These are phyloP conservation scores for Cladophialophora exuberans DNA, from an alignment of 2,329 filamentous ascomycete genomes.

Conservation along the genomic window DNA sequence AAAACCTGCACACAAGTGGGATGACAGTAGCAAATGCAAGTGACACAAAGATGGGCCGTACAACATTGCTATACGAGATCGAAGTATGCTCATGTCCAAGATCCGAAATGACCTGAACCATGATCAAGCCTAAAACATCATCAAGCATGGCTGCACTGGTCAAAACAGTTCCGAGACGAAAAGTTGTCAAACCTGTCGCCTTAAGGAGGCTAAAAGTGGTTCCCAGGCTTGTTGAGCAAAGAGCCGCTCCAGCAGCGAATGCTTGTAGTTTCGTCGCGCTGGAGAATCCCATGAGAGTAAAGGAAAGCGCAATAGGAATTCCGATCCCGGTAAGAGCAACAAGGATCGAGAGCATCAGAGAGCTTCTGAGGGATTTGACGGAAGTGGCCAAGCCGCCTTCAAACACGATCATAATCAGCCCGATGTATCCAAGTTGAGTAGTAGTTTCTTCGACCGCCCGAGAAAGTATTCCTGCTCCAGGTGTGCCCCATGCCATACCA, in stretches of 20 bases:
- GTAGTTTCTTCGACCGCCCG: slow-evolving; percentile 57
- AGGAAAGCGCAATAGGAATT: slow-evolving; percentile 68
- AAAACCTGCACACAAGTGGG: slow-evolving; percentile 36
- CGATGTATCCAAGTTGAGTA: slow-evolving; percentile 71
- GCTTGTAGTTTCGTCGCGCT: slow-evolving; percentile 61
- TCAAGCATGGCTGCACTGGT: slow-evolving; percentile 79
- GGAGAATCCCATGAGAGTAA: slow-evolving; percentile 57
- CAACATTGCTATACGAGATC: slow-evolving; percentile 47
- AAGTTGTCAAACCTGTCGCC: slow-evolving; percentile 61
- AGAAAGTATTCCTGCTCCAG: slow-evolving; percentile 65
- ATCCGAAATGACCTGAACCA: slow-evolving; percentile 75
- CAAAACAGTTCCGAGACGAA: slow-evolving; percentile 64
- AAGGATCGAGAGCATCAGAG: slow-evolving; percentile 60
- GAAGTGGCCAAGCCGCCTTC: slow-evolving; percentile 67
- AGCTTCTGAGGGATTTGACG: slow-evolving; percentile 59
- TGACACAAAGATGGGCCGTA: slow-evolving; percentile 57
- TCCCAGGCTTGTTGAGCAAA: slow-evolving; percentile 75
- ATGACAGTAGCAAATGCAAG: slow-evolving; percentile 39
- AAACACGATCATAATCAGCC: slow-evolving; percentile 72
- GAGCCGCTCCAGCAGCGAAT: slow-evolving; percentile 72
- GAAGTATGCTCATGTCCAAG: slow-evolving; percentile 51
- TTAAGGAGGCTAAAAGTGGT: slow-evolving; percentile 69
- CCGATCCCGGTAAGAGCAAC: slow-evolving; percentile 70
- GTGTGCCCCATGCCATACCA: slow-evolving; percentile 71
- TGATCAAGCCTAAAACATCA: slow-evolving; percentile 71